phyloP scores from a whole-genome alignment of 805 yeast species.

The Zygosaccharomyces siamensis region DNA sequence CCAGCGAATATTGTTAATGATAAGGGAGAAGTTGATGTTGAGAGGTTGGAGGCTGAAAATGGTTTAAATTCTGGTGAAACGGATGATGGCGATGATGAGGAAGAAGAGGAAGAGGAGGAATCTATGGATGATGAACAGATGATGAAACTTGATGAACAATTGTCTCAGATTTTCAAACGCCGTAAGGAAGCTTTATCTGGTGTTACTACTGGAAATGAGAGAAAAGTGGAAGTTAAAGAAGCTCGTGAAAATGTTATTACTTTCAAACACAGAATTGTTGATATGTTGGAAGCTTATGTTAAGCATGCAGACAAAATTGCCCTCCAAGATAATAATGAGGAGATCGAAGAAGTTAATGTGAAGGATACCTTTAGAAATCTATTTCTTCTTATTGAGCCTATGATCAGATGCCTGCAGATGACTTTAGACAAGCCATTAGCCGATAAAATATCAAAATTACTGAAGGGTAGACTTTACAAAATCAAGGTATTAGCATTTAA shows the following conservation, averaged over 20 bases:
- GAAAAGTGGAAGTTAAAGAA: conserved; percentile 66
- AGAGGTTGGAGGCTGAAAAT: conserved; percentile 43
- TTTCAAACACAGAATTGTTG: conserved; percentile 74
- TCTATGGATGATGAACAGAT: conserved; percentile 95
- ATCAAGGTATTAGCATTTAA: conserved; percentile 31
- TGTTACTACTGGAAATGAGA: conserved; percentile 55
- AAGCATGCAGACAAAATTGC: conserved; percentile 39
- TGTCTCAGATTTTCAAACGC: conserved; percentile 79
- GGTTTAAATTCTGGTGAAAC: conserved; percentile 35
- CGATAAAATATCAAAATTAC: conserved; percentile 65
- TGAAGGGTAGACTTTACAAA: conserved; percentile 58
- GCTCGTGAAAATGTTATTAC: conserved; percentile 76
- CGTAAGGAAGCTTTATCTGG: conserved; percentile 61
- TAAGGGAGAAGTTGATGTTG: conserved; percentile 43
- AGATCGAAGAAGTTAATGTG: not conserved
- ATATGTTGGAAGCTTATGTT: conserved; percentile 62
- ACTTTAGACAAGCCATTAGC: conserved; percentile 71
- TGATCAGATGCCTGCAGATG: conserved; percentile 54
- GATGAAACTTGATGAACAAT: conserved; percentile 86
- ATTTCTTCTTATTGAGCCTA: conserved; percentile 47
- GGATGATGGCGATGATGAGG: conserved; percentile 42
- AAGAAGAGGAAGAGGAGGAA: conserved; percentile 60
- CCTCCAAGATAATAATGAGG: conserved; percentile 2
- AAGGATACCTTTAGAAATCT: conserved; percentile 11
- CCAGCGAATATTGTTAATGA: conserved; percentile 44